Evolutionary conservation across 1,284 basidiomycete genomes (phyloP), one percentile per base, ranked within the genome.

Genomic region (Austroboletus rostrupii): DNA sequence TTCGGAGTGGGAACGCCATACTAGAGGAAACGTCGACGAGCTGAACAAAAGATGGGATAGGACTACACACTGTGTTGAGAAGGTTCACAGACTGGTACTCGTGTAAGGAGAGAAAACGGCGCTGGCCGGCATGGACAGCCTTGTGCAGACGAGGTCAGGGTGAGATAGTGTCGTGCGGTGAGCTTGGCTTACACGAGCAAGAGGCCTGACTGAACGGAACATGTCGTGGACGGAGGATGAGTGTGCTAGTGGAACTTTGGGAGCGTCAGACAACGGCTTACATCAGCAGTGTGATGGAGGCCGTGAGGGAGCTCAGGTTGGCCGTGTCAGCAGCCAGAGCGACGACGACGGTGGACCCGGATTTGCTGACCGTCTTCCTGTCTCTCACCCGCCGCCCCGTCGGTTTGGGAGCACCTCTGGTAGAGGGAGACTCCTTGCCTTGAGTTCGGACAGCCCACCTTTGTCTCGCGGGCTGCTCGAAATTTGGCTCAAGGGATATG

Each of bases 1-100:
- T 90, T 93, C 32, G 97, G 97, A n/a, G 95, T 97, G 28, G 92
- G 85, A 55, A 99, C 90, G 45, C 92, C 94, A 73, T 97, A 98
- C 92, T 98, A 31, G 41, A 53, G 21, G 20, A 9, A 17, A 4
- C 2, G 33, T 55, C 19, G 62, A 47, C 20, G 36, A 17, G 32
- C 29, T 4, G 26, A 38, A 13, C 13, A 21, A 48, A 45, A 35
- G 26, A 36, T 37, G 32, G 2, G 19, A 37, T 10, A 46, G 21
- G 21, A 72, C 78, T 60, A 19, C 61, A 43, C 54, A 95, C 94
- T 59, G 90, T 86, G 77, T 97, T 97, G 63, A 99, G 83, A 44
- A 99, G 79, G 62, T 88, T 85, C 71, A 98, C 90, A 48, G 94
- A 97, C 70, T 98, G 93, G 76, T 98, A 93, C 77, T 99, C 96